Percentiles rank a stretch among this genome's conserved stretches.
Evolutionary conservation across 1,139 yeast genomes (phyloP).

Genomic region (Saccharomyces hybrid): DNA sequence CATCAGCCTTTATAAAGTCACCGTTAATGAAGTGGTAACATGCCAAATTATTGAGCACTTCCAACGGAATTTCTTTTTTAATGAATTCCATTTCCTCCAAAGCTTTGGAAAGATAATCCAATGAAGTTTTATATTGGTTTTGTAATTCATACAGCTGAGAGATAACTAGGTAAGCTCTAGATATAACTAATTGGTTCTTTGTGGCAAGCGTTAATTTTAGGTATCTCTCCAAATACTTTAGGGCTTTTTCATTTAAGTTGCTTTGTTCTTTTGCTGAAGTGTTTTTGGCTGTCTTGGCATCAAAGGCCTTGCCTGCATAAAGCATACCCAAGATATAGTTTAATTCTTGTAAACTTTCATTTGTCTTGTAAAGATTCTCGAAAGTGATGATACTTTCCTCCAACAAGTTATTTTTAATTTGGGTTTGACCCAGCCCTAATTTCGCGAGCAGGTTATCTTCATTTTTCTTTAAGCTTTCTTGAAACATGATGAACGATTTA

Average conservation of each 20-base stretch:
- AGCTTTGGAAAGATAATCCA: constrained; percentile 51
- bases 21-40: constrained; percentile 70
- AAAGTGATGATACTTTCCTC: constrained; percentile 84
- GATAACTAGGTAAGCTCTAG: constrained; percentile 62
- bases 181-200: constrained; percentile 53
- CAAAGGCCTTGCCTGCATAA: constrained; percentile 44
- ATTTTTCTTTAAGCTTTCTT: constrained; percentile 57
- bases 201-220: constrained; percentile 51
- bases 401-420: constrained; percentile 60
- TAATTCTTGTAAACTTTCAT: constrained; percentile 69
- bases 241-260: constrained; percentile 43
- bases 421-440: constrained; percentile 83
- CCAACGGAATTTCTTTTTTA: constrained; percentile 52
- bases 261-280: constrained; percentile 15
- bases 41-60: constrained; percentile 76
- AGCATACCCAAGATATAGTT: constrained; percentile 68
- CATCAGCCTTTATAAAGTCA: constrained; percentile 45
- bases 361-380: constrained; percentile 61
- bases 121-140: constrained; percentile 48
- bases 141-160: constrained; percentile 60
- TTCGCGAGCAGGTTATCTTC: constrained; percentile 61
- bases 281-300: constrained; percentile 13
- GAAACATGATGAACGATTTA: constrained; percentile 65
- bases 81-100: constrained; percentile 42
- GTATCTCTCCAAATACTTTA: constrained; percentile 65